A percentile compares a stretch with the other conserved stretches of the same genome.
phyloP scores from a whole-genome alignment of 1,284 basidiomycete species.

The Tilletia setariae region DNA sequence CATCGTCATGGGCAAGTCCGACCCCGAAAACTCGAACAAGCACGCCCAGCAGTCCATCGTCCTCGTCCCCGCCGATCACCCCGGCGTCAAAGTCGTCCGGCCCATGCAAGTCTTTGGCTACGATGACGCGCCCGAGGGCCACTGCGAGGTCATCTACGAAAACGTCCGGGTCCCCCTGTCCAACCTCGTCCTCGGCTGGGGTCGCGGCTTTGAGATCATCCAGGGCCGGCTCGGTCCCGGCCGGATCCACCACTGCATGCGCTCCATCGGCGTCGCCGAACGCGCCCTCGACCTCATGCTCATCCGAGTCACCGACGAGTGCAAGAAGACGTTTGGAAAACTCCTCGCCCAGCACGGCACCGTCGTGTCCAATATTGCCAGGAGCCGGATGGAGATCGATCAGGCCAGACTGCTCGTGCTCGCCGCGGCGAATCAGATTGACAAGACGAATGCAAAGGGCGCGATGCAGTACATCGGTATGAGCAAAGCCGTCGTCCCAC shows the following conservation, averaged over 20 bases:
- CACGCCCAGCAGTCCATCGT: conserved; percentile 90
- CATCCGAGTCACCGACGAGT: conserved; percentile 83
- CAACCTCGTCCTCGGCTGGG: conserved; percentile 87
- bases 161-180: conserved; percentile 81
- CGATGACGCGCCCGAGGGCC: conserved; percentile 63
- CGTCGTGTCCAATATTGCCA: conserved; percentile 83
- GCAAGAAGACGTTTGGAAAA: conserved; percentile 90
- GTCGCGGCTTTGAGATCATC: conserved; percentile 92
- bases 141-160: conserved; percentile 90
- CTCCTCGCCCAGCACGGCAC: conserved; percentile 88
- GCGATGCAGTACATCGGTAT: conserved; percentile 96
- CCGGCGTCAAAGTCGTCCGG: conserved; percentile 82
- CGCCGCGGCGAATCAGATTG: conserved; percentile 91
- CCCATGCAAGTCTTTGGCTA: conserved; percentile 72
- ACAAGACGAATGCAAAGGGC: conserved; percentile 83
- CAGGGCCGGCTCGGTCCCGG: conserved; percentile 96
- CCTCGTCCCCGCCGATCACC: conserved; percentile 79
- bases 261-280: conserved; percentile 83
- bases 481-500: conserved; percentile 83
- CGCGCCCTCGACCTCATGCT: conserved; percentile 83
- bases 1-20: conserved; percentile 88
- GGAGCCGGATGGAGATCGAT: conserved; percentile 89
- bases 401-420: conserved; percentile 79
- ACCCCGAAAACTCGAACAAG: conserved; percentile 67
- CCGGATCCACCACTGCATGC: conserved; percentile 91